A percentile compares a stretch with the other conserved stretches of the same genome.
phyloP scores from a whole-genome alignment of 306 rosid species.

The Fragaria ananassa region DNA sequence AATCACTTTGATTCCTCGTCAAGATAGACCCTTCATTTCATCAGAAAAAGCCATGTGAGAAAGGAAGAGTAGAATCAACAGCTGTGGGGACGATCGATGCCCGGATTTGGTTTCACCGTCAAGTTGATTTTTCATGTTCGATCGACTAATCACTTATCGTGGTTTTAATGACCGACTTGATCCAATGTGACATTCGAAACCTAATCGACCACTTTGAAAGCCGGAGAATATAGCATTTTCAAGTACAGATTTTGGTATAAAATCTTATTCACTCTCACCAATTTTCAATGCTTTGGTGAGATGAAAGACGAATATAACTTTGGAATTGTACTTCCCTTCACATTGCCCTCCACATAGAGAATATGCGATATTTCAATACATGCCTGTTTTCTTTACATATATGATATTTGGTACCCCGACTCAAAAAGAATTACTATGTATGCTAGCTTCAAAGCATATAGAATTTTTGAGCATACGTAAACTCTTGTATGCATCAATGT shows the following conservation, averaged over 20 bases:
- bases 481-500: too few species aligned
- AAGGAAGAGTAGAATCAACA: not conserved
- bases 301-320: not conserved
- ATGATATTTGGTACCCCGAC: too few species aligned
- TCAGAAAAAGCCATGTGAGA: not conserved
- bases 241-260: not conserved
- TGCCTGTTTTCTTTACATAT: too few species aligned
- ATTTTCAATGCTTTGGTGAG: not conserved
- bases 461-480: too few species aligned
- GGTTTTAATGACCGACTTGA: not conserved
- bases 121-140: not conserved
- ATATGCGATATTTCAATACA: not conserved
- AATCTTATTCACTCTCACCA: not conserved
- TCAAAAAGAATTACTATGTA: too few species aligned
- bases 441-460: too few species aligned
- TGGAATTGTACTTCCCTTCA: not conserved
- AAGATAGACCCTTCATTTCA: not conserved
- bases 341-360: not conserved
- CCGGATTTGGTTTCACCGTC: not conserved
- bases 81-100: not conserved
- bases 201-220: not conserved
- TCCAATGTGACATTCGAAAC: not conserved
- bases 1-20: not conserved
- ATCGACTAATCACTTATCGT: not conserved
- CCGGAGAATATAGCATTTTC: not conserved